Evolutionary conservation across 176 grass and related monocot species (phyloP).

Genomic region (Carex myosuroides): DNA sequence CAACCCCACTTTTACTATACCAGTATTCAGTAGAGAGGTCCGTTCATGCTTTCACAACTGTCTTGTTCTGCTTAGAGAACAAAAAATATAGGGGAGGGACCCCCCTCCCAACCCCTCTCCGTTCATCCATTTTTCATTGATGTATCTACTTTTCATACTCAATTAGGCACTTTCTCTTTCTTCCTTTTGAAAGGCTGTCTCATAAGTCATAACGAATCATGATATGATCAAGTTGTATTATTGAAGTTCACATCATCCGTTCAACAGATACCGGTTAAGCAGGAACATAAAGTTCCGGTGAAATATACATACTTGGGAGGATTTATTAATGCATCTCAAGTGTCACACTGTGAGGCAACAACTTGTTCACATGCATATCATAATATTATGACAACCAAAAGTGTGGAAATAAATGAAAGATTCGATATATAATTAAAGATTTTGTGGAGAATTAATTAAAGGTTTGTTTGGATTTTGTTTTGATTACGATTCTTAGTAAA

Average conservation of each 20-base stretch:
- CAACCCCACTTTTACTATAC: constrained; percentile 1
- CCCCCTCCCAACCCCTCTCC: no score
- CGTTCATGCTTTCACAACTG: not conserved
- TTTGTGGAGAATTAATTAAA: not conserved
- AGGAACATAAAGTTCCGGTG: not conserved
- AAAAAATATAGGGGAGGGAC: not conserved
- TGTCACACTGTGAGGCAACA: not conserved
- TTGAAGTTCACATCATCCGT: not conserved
- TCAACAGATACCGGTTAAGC: not conserved
- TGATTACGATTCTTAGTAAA: not conserved
- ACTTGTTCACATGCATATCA: not conserved
- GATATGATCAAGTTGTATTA: constrained; percentile 3
- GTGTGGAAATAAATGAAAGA: not conserved
- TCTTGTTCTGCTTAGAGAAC: not conserved
- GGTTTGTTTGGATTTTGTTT: not conserved
- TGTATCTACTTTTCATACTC: constrained; percentile 7
- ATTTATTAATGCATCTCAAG: not conserved
- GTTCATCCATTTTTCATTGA: not conserved
- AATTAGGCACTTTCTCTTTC: not conserved
- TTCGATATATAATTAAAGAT: not conserved
- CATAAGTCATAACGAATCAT: constrained; percentile 1
- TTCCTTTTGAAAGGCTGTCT: not conserved
- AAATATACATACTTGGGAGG: not conserved
- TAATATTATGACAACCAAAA: not conserved
- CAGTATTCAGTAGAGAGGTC: not conserved